These are phyloP conservation scores for Linnemannia elongata DNA, from an alignment of 192 early-diverging fungal genomes.

Conservation along the genomic window DNA sequence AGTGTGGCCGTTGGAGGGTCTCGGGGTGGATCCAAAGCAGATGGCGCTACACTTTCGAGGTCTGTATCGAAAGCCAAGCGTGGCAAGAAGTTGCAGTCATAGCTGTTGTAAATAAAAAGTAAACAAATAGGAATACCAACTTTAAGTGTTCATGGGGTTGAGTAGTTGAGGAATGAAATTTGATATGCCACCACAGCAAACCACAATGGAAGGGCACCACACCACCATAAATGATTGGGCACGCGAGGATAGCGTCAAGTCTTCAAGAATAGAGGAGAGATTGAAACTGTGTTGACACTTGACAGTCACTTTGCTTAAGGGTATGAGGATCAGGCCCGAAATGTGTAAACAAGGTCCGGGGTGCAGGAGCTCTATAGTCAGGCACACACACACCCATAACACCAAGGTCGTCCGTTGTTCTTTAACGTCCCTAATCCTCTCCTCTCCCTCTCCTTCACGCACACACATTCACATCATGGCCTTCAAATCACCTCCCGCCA, in stretches of 20 bases:
- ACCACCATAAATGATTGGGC: too few relatives aligned
- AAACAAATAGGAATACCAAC: too few relatives aligned
- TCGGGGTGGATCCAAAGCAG: constrained; percentile 14
- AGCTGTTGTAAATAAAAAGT: not conserved
- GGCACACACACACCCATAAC: not conserved
- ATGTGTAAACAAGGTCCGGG: not conserved
- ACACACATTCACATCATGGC: constrained; percentile 27
- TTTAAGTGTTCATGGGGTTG: too few relatives aligned
- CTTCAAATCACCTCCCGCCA: constrained; percentile 57
- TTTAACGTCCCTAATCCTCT: not conserved
- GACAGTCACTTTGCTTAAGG: constrained; percentile 3
- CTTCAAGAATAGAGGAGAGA: too few relatives aligned
- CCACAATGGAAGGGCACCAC: too few relatives aligned
- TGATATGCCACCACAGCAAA: too few relatives aligned
- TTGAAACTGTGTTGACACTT: not conserved
- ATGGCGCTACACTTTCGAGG: not conserved
- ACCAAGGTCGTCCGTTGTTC: not conserved
- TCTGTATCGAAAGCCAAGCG: constrained; percentile 23
- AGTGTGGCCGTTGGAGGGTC: not conserved
- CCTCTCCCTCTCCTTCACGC: not conserved
- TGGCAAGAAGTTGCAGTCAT: constrained; percentile 28
- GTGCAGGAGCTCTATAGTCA: not conserved
- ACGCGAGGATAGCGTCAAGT: too few relatives aligned
- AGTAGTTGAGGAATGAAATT: too few relatives aligned
- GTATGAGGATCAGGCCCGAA: not conserved